Evolutionary conservation across 352 stramenopile genomes (phyloP).

Genomic region (Phytophthora pisi): DNA sequence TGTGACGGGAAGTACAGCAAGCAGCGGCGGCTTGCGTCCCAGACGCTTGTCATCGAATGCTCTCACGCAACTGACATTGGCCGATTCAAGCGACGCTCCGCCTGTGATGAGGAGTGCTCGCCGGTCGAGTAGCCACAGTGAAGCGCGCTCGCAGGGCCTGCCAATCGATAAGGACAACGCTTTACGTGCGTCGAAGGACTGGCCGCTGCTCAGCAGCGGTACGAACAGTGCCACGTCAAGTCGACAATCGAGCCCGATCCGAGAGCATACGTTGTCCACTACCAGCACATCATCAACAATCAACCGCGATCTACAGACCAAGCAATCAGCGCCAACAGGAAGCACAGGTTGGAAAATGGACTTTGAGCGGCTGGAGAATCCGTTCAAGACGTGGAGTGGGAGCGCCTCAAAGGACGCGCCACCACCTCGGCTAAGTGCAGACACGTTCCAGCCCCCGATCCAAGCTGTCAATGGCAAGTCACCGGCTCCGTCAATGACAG

Average conservation of each 20-base stretch:
- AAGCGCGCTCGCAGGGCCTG: conserved; percentile 37
- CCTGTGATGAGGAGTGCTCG: conserved; percentile 57
- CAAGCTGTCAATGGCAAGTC: conserved; percentile 35
- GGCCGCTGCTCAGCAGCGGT: conserved; percentile 34
- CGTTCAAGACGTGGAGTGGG: conserved; percentile 79
- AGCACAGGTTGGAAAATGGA: conserved; percentile 62
- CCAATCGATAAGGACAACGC: conserved; percentile 25
- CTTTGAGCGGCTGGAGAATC: conserved; percentile 71
- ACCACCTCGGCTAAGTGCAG: conserved; percentile 47
- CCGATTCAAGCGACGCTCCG: conserved; percentile 44
- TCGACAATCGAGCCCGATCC: conserved; percentile 35
- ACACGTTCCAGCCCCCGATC: conserved; percentile 58
- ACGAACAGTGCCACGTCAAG: conserved; percentile 32
- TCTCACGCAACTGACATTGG: conserved; percentile 30
- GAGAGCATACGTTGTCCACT: conserved; percentile 19
- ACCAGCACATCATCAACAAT: conserved; percentile 17
- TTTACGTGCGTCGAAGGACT: conserved; percentile 53
- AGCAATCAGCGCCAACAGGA: conserved; percentile 9
- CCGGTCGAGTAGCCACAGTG: conserved; percentile 72
- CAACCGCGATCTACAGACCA: conserved; percentile 19
- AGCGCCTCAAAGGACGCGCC: conserved; percentile 45
- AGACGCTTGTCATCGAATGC: conserved; percentile 45
- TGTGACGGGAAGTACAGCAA: conserved; percentile 13
- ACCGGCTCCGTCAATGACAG: conserved; percentile 34
- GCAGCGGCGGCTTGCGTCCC: conserved; percentile 18